Base-by-base conservation (phyloP, 345 rosid genomes). In the Murraya koenigii region DNA sequence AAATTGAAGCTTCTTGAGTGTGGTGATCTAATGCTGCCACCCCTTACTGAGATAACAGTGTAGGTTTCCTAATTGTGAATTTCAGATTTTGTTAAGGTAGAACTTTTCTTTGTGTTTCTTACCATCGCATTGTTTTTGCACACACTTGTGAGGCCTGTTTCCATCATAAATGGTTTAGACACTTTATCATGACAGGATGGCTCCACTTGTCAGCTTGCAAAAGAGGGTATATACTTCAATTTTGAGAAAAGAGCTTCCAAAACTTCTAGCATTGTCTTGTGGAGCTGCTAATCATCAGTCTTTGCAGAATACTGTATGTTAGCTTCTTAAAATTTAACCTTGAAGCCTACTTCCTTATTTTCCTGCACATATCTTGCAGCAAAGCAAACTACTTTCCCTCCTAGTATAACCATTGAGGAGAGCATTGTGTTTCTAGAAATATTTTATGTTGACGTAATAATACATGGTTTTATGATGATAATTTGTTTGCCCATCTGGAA, bases 21-120 rank as follows among this genome's bases (percentile, higher is more conserved):
- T 80, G 98, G 98, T 79, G 83, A 84, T 84, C 80, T 94, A 75
- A 88, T 80, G 66, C 66, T 93, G 83, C 98, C 97, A 52, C 89
- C 97, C 74, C 93, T 94, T 77, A 91, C 97, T 68, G 97, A 94
- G 85, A 83, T 93, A 56, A 90, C 95, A 67, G 89, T 93, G 98
- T 91, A 84, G 80, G 88, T 77, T 75, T 19, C 47, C 25, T 74
- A 30, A 64, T 69, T 70, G 25, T n/a, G 68, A 67, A 70, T 58
- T 41, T 71, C 32, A 15, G 14, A 56, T 49, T 70, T 66, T 56
- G 65, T 35, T 58, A 72, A 15, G n/a, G 26, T 38, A 20, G 23
- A 26, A 55, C 41, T n/a, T 35, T 30, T 69, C 60, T 23, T 30
- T 14, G 20, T 13, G 35, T 28, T 35, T 35, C 69, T 5, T 74